Evolutionary conservation across 129 eudicot genomes (phyloP).

Genomic region (Rutidosis leptorrhynchoides): DNA sequence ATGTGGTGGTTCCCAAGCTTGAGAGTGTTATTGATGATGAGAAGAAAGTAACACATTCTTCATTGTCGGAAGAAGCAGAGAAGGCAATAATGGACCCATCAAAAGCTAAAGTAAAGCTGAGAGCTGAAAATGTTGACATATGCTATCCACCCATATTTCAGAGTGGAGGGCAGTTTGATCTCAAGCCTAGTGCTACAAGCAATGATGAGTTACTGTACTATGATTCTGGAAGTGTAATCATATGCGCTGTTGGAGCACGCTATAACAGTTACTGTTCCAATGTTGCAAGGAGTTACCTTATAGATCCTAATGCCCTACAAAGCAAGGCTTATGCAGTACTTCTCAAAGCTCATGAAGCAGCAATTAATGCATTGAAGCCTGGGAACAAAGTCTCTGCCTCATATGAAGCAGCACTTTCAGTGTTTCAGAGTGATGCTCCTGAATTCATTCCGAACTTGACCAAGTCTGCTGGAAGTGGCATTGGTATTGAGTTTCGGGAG

Average conservation of each 20-base stretch:
- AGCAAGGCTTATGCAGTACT: slow-evolving; percentile 49
- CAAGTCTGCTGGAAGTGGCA: slow-evolving; percentile 52
- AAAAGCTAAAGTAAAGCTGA: slow-evolving; percentile 48
- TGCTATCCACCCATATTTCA: slow-evolving; percentile 73
- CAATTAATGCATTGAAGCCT: slow-evolving; percentile 42
- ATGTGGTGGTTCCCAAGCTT: slow-evolving; percentile 58
- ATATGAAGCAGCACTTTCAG: slow-evolving; percentile 42
- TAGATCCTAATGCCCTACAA: slow-evolving; percentile 42
- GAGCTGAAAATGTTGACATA: slow-evolving; percentile 59
- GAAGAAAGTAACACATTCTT: slow-evolving; percentile 53
- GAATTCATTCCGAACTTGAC: slow-evolving; percentile 42
- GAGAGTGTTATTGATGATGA: slow-evolving; percentile 68
- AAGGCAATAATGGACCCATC: slow-evolving; percentile 51
- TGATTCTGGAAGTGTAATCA: slow-evolving; percentile 50
- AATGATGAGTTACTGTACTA: slow-evolving; percentile 41
- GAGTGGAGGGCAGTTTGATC: slow-evolving; percentile 46
- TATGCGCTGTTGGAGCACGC: slow-evolving; percentile 51
- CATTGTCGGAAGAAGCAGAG: slow-evolving; percentile 59
- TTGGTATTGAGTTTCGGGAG: slow-evolving; percentile 60
- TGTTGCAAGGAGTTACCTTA: slow-evolving; percentile 43
- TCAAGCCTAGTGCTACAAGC: slow-evolving; percentile 48
- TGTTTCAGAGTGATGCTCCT: slow-evolving; percentile 49
- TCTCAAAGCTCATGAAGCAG: slow-evolving; percentile 54
- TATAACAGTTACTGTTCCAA: slow-evolving; percentile 52
- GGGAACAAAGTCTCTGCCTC: slow-evolving; percentile 36